These are phyloP conservation scores for Limonomyces culmigenus DNA, from an alignment of 1,284 basidiomycete genomes.

Conservation along the genomic window DNA sequence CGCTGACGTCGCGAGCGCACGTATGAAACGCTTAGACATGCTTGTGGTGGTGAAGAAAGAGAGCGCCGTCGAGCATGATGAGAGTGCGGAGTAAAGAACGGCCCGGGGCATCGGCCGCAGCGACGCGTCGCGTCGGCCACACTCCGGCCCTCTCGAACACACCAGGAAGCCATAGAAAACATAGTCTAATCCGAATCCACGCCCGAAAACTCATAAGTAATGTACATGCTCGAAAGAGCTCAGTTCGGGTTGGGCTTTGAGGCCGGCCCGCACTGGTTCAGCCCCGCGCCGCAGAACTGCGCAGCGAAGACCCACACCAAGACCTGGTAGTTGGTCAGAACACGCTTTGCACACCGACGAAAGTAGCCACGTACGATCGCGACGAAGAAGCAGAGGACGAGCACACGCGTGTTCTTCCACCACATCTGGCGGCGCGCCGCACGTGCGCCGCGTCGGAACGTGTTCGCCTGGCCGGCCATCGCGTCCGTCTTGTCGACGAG, in stretches of 20 bases:
- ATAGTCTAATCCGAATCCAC: background rate
- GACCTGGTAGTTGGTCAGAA: conserved; percentile 24
- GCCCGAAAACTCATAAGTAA: background rate
- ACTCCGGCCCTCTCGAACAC: background rate
- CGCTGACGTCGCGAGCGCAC: too few relatives aligned
- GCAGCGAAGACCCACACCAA: conserved; percentile 70
- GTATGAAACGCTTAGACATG: too few relatives aligned
- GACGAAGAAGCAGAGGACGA: conserved; percentile 58
- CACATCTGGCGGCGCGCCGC: conserved; percentile 86
- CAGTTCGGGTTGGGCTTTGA: background rate
- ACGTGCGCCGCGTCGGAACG: conserved; percentile 83
- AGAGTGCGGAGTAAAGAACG: background rate
- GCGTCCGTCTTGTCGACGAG: conserved; percentile 96
- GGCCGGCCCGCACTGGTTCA: conserved; percentile 43
- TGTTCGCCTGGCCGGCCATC: conserved; percentile 90
- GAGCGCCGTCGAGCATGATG: background rate
- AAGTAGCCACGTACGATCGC: conserved; percentile 41
- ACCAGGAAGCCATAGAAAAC: background rate
- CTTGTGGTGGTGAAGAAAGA: background rate
- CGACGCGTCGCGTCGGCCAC: background rate
- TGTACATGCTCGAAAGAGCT: background rate
- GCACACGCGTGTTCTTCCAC: conserved; percentile 82
- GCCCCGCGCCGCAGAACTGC: conserved; percentile 70
- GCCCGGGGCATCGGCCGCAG: background rate
- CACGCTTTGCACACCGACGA: conserved; percentile 4